Conservation (phyloP, 495 filamentous ascomycete species). For the Aspergillus incahuasiensis region DNA sequence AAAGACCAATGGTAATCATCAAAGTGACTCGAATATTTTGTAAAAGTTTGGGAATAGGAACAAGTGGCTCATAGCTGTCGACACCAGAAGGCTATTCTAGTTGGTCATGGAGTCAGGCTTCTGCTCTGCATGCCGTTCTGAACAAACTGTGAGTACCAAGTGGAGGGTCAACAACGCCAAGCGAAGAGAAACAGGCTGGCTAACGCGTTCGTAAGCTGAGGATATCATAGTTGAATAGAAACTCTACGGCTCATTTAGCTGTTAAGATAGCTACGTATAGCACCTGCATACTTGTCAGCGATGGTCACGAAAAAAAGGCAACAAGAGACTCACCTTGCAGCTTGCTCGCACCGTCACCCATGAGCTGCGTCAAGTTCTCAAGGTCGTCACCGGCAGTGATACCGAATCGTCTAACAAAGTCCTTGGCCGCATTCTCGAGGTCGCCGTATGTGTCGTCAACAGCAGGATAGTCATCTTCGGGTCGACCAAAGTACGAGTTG, state of each 20-base stretch:
- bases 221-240: constrained; percentile 7
- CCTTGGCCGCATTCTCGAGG: constrained; percentile 85
- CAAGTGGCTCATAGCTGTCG: background rate
- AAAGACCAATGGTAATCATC: background rate
- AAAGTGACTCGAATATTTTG: background rate
- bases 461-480: constrained; percentile 59
- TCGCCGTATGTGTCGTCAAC: constrained; percentile 75
- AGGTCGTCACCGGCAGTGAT: constrained; percentile 93
- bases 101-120: background rate
- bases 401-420: constrained; percentile 90
- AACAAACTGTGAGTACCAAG: background rate
- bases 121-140: background rate
- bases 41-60: background rate
- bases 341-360: constrained; percentile 79
- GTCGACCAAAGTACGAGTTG: constrained; percentile 93
- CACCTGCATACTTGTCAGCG: constrained; percentile 37
- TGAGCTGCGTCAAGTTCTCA: constrained; percentile 73
- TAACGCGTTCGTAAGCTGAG: constrained; percentile 10
- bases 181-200: constrained; percentile 12
- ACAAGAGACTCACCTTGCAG: constrained; percentile 59
- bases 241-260: constrained; percentile 36
- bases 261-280: constrained; percentile 80
- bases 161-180: constrained; percentile 15
- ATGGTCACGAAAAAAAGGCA: background rate
- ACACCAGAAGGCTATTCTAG: background rate